Evolutionary conservation across 140 eudicot genomes (phyloP), one percentile per base, ranked within the genome.

Genomic region (Senecio squalidus): DNA sequence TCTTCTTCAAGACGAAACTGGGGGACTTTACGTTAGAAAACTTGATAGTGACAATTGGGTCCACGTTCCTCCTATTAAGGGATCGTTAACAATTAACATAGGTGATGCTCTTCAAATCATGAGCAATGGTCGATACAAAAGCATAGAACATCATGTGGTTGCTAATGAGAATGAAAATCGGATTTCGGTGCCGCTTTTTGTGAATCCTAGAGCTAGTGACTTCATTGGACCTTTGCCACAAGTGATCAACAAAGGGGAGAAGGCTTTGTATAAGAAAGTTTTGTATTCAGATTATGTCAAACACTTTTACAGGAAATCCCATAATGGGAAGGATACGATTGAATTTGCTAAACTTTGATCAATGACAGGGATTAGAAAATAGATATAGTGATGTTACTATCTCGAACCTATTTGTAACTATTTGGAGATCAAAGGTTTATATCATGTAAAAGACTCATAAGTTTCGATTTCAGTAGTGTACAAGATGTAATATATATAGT

Each of bases 21-120:
- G 85, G 0, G 85, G 91, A 34, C 76, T 82, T 4, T 82, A 78
- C 27, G 91, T 82, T 20, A 72, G 82, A 64, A 76, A 48, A 54
- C 50, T 28, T 1, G 65, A 73, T 13, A 66, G 70, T 14, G 76
- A 79, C 50, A 53, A 27, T 6, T 83, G 86, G 92, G 55, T 76
- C 48, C 92, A 76, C 40, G 86, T 80, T 9, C 64, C 65, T 9
- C 87, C 87, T 39, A 27, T 68, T 3, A 33, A 70, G 16, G 87
- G 87, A 5, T 76, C 83, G 5, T 64, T 80, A 27, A 71, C 73
- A 6, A 62, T 80, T 29, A 76, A 80, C 72, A 67, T 76, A 11
- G 83, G 87, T 6, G 87, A 79, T 22, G 75, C 67, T 3, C 65
- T 79, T 24, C 81, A 79, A 64, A 74, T 80, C 27, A 71, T 80